Conservation (phyloP, 2,329 filamentous ascomycete genomes). For the Huntiella moniliformis region DNA sequence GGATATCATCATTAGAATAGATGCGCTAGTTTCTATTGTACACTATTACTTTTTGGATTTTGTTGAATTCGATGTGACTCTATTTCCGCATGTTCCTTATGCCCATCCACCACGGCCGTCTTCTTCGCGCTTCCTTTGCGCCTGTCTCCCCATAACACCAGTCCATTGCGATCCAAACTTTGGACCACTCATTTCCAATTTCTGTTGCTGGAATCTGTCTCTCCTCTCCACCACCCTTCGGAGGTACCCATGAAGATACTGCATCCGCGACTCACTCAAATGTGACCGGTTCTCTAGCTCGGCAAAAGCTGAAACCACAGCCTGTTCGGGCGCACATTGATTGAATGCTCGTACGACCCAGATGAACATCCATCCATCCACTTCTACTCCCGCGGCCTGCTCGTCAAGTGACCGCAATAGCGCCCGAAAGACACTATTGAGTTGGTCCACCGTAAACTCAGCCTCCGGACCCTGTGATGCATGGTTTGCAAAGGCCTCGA, state of each 20-base stretch:
- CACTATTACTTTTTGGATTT: not conserved
- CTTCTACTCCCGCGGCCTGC: slow-evolving; percentile 26
- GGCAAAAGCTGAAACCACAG: slow-evolving; percentile 36
- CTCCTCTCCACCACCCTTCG: slow-evolving; percentile 7
- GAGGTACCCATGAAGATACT: slow-evolving; percentile 26
- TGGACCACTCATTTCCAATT: not conserved
- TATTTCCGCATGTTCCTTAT: too few species aligned
- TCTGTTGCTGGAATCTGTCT: not conserved
- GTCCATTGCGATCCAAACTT: slow-evolving; percentile 8
- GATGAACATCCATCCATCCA: slow-evolving; percentile 42
- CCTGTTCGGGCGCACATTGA: slow-evolving; percentile 33
- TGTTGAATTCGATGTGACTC: not conserved
- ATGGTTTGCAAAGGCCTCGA: slow-evolving; percentile 63
- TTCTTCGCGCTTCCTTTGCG: too few species aligned
- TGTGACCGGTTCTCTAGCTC: slow-evolving; percentile 29
- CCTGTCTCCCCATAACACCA: slow-evolving; percentile 2
- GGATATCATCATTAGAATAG: too few species aligned
- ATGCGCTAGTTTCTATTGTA: not conserved
- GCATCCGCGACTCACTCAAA: slow-evolving; percentile 28
- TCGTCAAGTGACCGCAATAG: slow-evolving; percentile 38
- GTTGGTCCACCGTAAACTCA: slow-evolving; percentile 52
- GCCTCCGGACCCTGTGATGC: slow-evolving; percentile 22
- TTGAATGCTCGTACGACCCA: slow-evolving; percentile 46
- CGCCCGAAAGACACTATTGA: slow-evolving; percentile 48
- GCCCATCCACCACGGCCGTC: too few species aligned